Evolutionary conservation across 805 yeast species (phyloP).

Genomic region (Alloascoidea hylecoeti): DNA sequence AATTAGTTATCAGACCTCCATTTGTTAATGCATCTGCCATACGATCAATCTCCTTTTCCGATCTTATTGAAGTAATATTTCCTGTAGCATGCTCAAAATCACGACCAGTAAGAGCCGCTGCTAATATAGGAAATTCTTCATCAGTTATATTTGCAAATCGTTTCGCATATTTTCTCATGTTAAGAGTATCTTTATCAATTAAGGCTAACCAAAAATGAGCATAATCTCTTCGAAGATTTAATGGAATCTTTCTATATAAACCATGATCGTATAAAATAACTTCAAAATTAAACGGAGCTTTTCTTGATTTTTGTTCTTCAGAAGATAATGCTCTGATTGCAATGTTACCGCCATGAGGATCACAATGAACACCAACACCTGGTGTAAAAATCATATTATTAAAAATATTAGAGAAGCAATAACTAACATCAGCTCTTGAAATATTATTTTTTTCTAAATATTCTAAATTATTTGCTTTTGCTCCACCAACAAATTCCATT

Average conservation of each 20-base stretch:
- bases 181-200: slow-evolving; percentile 49
- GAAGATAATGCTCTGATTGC: slow-evolving; percentile 47
- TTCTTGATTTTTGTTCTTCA: not conserved
- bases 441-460: slow-evolving; percentile 52
- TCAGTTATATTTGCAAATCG: slow-evolving; percentile 68
- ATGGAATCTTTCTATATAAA: slow-evolving; percentile 71
- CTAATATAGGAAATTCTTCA: slow-evolving; percentile 69
- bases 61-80: slow-evolving; percentile 35
- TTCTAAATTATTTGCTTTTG: slow-evolving; percentile 63
- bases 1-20: slow-evolving; percentile 50
- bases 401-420: slow-evolving; percentile 81
- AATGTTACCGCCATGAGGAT: slow-evolving; percentile 95
- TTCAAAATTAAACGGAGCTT: slow-evolving; percentile 62
- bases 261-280: slow-evolving; percentile 93
- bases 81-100: slow-evolving; percentile 60
- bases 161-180: slow-evolving; percentile 63
- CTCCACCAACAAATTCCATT: slow-evolving; percentile 80
- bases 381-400: slow-evolving; percentile 94
- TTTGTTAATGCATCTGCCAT: slow-evolving; percentile 56
- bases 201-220: slow-evolving; percentile 89
- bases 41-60: slow-evolving; percentile 43
- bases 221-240: slow-evolving; percentile 64
- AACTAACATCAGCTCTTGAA: slow-evolving; percentile 63
- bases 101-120: slow-evolving; percentile 92
- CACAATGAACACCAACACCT: slow-evolving; percentile 86